These are phyloP conservation scores for Lotus japonicus DNA, from an alignment of 306 rosid species.

Conservation along the genomic window DNA sequence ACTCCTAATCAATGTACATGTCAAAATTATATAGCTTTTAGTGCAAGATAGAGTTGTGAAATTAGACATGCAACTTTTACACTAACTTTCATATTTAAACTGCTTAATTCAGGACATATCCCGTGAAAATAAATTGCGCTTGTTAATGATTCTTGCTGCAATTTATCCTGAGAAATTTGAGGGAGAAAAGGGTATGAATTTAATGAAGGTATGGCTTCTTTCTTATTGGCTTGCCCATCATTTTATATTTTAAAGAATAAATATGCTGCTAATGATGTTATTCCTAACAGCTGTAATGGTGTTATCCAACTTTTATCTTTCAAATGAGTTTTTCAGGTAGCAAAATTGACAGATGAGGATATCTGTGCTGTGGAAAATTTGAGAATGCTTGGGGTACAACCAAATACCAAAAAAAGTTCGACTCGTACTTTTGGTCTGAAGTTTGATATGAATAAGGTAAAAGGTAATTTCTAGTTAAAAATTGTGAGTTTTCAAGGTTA, in stretches of 20 bases:
- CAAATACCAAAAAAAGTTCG: conserved; percentile 59
- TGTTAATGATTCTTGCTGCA: conserved; percentile 90
- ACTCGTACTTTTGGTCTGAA: conserved; percentile 60
- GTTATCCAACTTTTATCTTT: conserved; percentile 8
- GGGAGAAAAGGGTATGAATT: conserved; percentile 82
- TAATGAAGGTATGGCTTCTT: conserved; percentile 67
- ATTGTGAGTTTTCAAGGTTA: background rate
- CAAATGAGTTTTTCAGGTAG: conserved; percentile 46
- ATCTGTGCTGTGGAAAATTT: conserved; percentile 64
- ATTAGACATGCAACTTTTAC: background rate
- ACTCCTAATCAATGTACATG: background rate
- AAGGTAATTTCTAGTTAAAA: conserved; percentile 1
- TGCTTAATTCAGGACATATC: conserved; percentile 62
- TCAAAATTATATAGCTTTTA: conserved; percentile 6
- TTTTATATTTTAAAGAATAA: background rate
- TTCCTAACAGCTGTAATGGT: background rate
- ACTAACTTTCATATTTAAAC: background rate
- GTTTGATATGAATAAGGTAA: conserved; percentile 83
- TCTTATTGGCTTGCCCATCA: conserved; percentile 7
- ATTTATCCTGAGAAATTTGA: conserved; percentile 90
- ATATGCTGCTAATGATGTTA: background rate
- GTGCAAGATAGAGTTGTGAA: background rate
- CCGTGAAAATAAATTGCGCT: conserved; percentile 87
- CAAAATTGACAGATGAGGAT: conserved; percentile 66
- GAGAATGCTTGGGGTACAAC: conserved; percentile 65